Conservation (phyloP, 1,284 basidiomycete species). For the Leccinum ambiguum region DNA sequence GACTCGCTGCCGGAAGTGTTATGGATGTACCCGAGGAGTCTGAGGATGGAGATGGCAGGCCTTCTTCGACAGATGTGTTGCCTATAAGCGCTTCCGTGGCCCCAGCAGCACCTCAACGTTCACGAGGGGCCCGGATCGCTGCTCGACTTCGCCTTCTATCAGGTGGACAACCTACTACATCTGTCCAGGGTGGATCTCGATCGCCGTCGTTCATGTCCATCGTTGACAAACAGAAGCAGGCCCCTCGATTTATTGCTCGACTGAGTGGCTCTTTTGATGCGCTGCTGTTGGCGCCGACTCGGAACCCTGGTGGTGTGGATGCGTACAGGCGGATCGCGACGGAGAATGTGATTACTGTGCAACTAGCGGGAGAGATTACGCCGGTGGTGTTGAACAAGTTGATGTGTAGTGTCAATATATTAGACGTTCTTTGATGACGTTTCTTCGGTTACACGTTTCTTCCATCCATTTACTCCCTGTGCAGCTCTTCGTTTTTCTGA, state of each 20-base stretch:
- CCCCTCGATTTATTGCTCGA: constrained; percentile 4
- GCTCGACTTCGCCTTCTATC: background rate
- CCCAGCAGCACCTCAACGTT: background rate
- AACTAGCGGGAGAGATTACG: constrained; percentile 3
- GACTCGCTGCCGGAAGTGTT: too few species aligned
- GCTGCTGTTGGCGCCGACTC: constrained; percentile 7
- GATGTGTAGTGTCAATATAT: background rate
- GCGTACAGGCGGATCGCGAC: constrained; percentile 12
- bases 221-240: constrained; percentile 3
- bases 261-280: constrained; percentile 12
- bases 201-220: too few species aligned
- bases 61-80: background rate
- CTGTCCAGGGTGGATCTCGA: too few species aligned
- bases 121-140: background rate
- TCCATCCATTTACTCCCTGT: too few species aligned
- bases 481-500: too few species aligned
- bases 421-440: background rate
- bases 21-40: too few species aligned
- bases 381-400: background rate
- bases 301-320: background rate
- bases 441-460: too few species aligned
- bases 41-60: too few species aligned
- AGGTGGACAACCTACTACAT: too few species aligned
- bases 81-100: background rate
- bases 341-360: constrained; percentile 9